These are phyloP conservation scores for Dioszegia aurantiaca DNA, from an alignment of 768 basidiomycete species.

Conservation along the genomic window DNA sequence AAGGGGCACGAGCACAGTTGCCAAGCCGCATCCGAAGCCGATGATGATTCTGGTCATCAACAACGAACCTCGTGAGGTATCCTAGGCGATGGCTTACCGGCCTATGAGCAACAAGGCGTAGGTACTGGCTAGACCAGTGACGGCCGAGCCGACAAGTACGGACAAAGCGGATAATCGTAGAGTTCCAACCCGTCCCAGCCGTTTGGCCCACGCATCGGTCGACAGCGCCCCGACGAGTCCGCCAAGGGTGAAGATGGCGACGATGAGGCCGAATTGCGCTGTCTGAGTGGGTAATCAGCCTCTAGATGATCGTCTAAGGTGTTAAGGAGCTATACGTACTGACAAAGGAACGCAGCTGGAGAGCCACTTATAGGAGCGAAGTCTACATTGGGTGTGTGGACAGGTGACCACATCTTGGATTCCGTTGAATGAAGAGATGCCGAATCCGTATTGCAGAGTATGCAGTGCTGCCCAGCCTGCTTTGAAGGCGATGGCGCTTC, in stretches of 20 bases:
- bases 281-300: slow-evolving; percentile 21
- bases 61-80: neutral
- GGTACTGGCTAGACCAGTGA: slow-evolving; percentile 26
- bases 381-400: slow-evolving; percentile 6
- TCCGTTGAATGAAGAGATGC: slow-evolving; percentile 85
- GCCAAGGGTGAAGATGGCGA: slow-evolving; percentile 79
- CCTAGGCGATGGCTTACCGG: slow-evolving; percentile 23
- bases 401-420: slow-evolving; percentile 59
- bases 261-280: slow-evolving; percentile 74
- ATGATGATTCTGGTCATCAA: slow-evolving; percentile 34
- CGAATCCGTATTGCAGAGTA: slow-evolving; percentile 64
- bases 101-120: slow-evolving; percentile 28
- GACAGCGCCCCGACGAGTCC: slow-evolving; percentile 66
- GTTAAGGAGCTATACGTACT: slow-evolving; percentile 22
- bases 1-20: slow-evolving; percentile 66
- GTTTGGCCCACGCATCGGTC: slow-evolving; percentile 21
- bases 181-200: slow-evolving; percentile 33
- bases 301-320: neutral
- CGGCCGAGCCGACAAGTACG: slow-evolving; percentile 32
- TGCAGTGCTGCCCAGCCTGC: slow-evolving; percentile 43
- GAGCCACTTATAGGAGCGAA: slow-evolving; percentile 8
- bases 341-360: slow-evolving; percentile 34
- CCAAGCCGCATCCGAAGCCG: slow-evolving; percentile 47
- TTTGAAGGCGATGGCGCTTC: slow-evolving; percentile 21
- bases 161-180: slow-evolving; percentile 24